phyloP scores from a whole-genome alignment of 306 rosid genomes.

The peach (Prunus persica) region DNA sequence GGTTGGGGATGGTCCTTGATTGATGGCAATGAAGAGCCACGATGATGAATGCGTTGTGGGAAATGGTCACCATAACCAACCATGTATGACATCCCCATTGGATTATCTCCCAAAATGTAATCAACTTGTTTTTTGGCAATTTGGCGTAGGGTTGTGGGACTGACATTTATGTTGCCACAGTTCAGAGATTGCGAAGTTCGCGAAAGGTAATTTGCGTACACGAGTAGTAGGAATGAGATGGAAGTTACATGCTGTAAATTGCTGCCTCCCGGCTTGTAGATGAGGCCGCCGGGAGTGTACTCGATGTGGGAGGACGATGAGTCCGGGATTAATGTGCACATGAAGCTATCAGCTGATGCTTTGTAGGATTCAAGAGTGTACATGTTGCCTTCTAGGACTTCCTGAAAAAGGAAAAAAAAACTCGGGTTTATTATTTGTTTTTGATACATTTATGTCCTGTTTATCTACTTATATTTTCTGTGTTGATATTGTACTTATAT shows the following conservation, averaged over 20 bases:
- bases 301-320: constrained; percentile 70
- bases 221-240: constrained; percentile 70
- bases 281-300: constrained; percentile 83
- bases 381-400: constrained; percentile 68
- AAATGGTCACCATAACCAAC: constrained; percentile 69
- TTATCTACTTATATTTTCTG: background rate
- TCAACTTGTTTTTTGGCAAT: constrained; percentile 81
- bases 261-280: constrained; percentile 93
- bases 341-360: constrained; percentile 79
- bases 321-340: constrained; percentile 77
- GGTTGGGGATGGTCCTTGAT: constrained; percentile 68
- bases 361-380: constrained; percentile 63
- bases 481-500: background rate
- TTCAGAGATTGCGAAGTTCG: constrained; percentile 56
- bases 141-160: constrained; percentile 56
- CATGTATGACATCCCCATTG: constrained; percentile 81
- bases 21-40: constrained; percentile 81
- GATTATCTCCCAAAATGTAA: constrained; percentile 80
- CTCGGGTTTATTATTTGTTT: background rate
- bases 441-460: background rate
- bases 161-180: constrained; percentile 64
- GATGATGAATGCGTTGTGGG: constrained; percentile 80
- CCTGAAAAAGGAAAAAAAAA: constrained; percentile 35
- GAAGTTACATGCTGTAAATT: constrained; percentile 82
- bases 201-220: constrained; percentile 67